These are phyloP conservation scores for Penicillium longicatenatum DNA, from an alignment of 495 filamentous ascomycete species.

Conservation along the genomic window DNA sequence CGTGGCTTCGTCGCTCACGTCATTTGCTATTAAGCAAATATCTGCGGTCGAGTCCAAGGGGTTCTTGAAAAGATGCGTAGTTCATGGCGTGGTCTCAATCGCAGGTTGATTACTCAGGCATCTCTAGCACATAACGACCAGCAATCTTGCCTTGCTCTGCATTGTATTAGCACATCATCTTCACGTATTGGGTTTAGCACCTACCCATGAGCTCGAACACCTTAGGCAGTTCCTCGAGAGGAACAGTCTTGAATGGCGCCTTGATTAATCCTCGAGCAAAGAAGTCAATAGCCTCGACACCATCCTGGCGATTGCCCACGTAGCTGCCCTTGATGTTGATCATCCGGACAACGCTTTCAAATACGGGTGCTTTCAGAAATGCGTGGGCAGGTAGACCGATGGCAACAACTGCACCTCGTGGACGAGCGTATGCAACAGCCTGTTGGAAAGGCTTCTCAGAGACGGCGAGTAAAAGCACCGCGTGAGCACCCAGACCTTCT, in stretches of 20 bases:
- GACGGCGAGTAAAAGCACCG: constrained; percentile 82
- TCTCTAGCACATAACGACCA: constrained; percentile 85
- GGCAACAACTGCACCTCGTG: constrained; percentile 75
- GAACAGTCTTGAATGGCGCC: constrained; percentile 80
- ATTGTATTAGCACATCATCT: constrained; percentile 2
- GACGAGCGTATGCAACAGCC: constrained; percentile 80
- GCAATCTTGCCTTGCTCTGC: constrained; percentile 73
- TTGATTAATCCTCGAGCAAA: constrained; percentile 80
- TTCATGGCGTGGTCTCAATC: background rate
- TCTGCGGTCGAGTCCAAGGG: background rate
- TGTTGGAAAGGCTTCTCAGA: constrained; percentile 93
- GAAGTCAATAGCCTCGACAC: constrained; percentile 84
- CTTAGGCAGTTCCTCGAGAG: constrained; percentile 72
- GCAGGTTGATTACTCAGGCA: constrained; percentile 46
- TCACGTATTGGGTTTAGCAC: constrained; percentile 6
- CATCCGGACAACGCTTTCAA: constrained; percentile 84
- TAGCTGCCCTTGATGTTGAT: constrained; percentile 91
- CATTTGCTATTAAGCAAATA: too few relatives aligned
- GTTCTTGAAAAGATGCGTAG: background rate
- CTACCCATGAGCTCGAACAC: constrained; percentile 72
- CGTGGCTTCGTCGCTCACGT: background rate
- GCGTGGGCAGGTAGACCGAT: constrained; percentile 84
- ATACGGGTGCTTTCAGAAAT: constrained; percentile 78
- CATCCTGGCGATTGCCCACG: constrained; percentile 87
- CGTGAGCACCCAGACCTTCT: constrained; percentile 83